A percentile compares a stretch with the other conserved stretches of the same genome.
These are phyloP conservation scores for Paecilomyces sp. DNA, from an alignment of 2,329 filamentous ascomycete genomes.

Conservation along the genomic window DNA sequence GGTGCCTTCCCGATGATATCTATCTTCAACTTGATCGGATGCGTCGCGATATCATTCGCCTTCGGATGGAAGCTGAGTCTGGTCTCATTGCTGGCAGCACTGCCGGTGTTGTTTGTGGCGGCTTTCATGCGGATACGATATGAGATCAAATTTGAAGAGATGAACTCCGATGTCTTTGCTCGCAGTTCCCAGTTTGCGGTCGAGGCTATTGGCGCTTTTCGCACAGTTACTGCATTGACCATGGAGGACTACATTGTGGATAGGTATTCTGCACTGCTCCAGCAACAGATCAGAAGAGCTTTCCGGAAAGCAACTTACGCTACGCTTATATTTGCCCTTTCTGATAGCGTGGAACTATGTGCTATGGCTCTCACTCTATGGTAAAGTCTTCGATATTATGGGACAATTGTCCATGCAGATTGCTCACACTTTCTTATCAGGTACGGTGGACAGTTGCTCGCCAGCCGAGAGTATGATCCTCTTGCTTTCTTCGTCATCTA, in stretches of 20 bases:
- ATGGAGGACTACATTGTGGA: conserved; percentile 59
- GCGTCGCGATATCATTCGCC: conserved; percentile 59
- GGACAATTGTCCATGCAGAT: not conserved
- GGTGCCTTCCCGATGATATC: conserved; percentile 50
- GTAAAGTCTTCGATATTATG: conserved; percentile 23
- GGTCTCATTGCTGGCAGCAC: conserved; percentile 55
- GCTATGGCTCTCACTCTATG: conserved; percentile 58
- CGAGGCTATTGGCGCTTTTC: conserved; percentile 66
- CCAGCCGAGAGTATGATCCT: conserved; percentile 40
- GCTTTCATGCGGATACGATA: conserved; percentile 53
- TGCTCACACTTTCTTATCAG: conserved; percentile 38
- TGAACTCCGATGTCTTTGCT: conserved; percentile 61
- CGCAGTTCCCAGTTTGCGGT: conserved; percentile 68
- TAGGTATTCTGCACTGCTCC: conserved; percentile 55
- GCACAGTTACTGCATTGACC: conserved; percentile 63
- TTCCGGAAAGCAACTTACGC: conserved; percentile 56
- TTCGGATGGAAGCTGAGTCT: conserved; percentile 73
- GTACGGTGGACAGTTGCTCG: conserved; percentile 57
- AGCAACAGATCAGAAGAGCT: conserved; percentile 52
- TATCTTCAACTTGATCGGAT: conserved; percentile 59
- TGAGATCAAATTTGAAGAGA: conserved; percentile 60
- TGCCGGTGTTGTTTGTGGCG: conserved; percentile 45
- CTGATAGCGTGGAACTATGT: conserved; percentile 58
- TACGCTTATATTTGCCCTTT: conserved; percentile 60
- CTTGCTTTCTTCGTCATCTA: conserved; percentile 53